Evolutionary conservation across 169 alveolate genomes (phyloP).

Genomic region (Plasmodium malariae): DNA sequence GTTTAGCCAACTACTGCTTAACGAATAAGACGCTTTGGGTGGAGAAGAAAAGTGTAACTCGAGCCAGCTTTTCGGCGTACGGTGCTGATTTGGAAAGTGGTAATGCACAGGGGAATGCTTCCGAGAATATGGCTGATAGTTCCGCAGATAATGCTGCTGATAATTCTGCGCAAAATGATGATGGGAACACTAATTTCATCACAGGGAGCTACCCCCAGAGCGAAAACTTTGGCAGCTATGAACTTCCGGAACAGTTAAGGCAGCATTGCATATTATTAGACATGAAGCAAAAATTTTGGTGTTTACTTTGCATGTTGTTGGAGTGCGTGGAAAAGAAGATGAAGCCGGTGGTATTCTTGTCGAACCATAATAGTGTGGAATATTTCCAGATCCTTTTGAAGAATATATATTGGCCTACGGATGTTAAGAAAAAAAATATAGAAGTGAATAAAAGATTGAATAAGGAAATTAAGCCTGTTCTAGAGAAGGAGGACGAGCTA

Average conservation of each 20-base stretch:
- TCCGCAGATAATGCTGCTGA: neutral
- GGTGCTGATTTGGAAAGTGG: neutral
- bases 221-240: neutral
- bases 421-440: constrained; percentile 41
- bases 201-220: too few species aligned
- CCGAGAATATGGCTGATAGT: neutral
- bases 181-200: neutral
- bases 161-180: neutral
- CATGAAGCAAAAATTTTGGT: constrained; percentile 17
- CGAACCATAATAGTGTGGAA: constrained; percentile 83
- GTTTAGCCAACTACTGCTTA: constrained; percentile 85
- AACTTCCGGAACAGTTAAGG: constrained; percentile 44
- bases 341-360: constrained; percentile 80
- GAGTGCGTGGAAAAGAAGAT: constrained; percentile 19
- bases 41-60: neutral
- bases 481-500: constrained; percentile 18
- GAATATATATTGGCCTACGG: constrained; percentile 83
- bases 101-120: neutral
- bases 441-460: constrained; percentile 29
- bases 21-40: constrained; percentile 79
- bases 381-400: constrained; percentile 74
- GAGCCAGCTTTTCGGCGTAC: neutral
- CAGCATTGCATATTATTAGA: constrained; percentile 30
- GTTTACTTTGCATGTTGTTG: constrained; percentile 22
- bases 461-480: constrained; percentile 3